A percentile compares a stretch with the other conserved stretches of the same genome.
These are phyloP conservation scores for Aphanomyces stellatus DNA, from an alignment of 352 stramenopile species.

Conservation along the genomic window DNA sequence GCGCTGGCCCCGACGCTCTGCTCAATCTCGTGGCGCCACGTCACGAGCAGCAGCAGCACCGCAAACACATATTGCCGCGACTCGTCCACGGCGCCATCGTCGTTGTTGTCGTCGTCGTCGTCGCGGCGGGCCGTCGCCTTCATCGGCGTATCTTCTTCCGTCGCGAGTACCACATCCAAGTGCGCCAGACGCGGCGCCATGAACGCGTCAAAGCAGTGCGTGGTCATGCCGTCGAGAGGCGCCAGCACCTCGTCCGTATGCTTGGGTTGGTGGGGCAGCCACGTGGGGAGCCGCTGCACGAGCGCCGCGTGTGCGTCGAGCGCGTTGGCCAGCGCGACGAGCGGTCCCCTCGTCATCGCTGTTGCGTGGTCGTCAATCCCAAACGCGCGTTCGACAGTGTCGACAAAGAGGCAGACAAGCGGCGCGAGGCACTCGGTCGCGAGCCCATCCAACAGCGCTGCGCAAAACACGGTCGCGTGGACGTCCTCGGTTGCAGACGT, in stretches of 20 bases:
- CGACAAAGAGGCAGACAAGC: not conserved
- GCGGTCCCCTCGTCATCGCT: not conserved
- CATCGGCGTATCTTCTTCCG: not conserved
- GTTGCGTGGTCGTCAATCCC: not conserved
- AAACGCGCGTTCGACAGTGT: not conserved
- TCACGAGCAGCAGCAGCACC: conserved; percentile 68
- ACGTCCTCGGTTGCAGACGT: not conserved
- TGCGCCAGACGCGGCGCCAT: not conserved
- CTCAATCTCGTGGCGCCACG: conserved; percentile 58
- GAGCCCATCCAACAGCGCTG: not conserved
- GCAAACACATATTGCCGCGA: conserved; percentile 75
- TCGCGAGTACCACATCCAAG: not conserved
- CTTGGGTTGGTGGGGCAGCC: not conserved
- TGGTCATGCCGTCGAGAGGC: not conserved
- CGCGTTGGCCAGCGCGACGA: not conserved
- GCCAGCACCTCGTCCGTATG: not conserved
- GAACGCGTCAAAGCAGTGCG: not conserved
- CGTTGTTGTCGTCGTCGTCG: not conserved
- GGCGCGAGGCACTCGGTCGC: not conserved
- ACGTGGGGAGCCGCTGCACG: not conserved
- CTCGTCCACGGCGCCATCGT: conserved; percentile 21
- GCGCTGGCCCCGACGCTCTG: conserved; percentile 39
- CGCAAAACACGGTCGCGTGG: not conserved
- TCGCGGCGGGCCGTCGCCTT: not conserved
- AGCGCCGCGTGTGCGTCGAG: not conserved